Percentiles rank a stretch among this genome's conserved stretches.
phyloP scores from a whole-genome alignment of 331 rosid genomes.

The Cucumis variabilis region DNA sequence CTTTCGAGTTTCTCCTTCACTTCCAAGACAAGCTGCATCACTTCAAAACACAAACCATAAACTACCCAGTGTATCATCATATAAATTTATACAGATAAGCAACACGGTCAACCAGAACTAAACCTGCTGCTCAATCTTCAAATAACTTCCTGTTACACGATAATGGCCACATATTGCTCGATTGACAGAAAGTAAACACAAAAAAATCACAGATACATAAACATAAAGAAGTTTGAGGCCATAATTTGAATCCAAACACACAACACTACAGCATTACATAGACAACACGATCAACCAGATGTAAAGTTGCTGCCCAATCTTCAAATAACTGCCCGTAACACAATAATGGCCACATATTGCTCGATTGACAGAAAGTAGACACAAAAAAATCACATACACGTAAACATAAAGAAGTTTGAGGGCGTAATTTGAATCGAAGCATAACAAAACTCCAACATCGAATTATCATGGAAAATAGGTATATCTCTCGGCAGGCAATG shows the following conservation, averaged over 20 bases:
- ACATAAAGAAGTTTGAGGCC: background rate
- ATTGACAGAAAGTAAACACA: background rate
- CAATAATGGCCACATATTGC: background rate
- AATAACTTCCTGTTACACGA: background rate
- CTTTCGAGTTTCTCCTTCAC: conserved; percentile 87
- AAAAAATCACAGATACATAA: background rate
- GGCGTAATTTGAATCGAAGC: background rate
- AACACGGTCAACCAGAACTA: background rate
- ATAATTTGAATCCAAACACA: background rate
- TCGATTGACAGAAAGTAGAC: background rate
- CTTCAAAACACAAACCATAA: conserved; percentile 14
- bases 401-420: background rate
- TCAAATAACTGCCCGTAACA: background rate
- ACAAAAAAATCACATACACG: background rate
- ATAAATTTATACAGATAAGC: background rate
- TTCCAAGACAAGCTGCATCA: conserved; percentile 71
- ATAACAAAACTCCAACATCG: background rate
- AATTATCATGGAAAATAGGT: background rate
- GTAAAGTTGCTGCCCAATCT: background rate
- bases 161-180: background rate
- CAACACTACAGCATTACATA: background rate
- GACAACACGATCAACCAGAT: no score
- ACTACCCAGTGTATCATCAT: background rate
- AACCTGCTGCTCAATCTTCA: background rate
- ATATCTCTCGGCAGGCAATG: conserved; percentile 15